Conservation (phyloP, 1,284 basidiomycete genomes). For the Trichosporon coremiiforme region DNA sequence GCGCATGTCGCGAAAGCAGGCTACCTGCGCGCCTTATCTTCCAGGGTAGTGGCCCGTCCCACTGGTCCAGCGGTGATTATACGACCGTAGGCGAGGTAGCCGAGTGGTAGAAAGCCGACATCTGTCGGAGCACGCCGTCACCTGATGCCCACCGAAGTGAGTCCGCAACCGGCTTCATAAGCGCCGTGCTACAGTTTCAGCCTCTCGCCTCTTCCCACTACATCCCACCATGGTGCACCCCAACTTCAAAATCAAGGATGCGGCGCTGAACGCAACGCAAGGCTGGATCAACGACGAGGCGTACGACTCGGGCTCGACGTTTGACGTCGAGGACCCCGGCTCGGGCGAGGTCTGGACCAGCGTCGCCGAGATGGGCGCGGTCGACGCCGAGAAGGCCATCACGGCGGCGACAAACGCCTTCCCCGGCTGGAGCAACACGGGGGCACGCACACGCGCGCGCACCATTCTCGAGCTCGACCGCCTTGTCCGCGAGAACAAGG, state of each 20-base stretch:
- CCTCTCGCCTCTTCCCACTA: not conserved
- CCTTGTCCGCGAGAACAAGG: constrained; percentile 34
- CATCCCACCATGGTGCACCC: constrained; percentile 28
- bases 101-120: constrained; percentile 4
- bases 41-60: not conserved
- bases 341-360: constrained; percentile 30
- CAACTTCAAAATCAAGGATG: constrained; percentile 31
- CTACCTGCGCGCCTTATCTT: not conserved
- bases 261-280: constrained; percentile 26
- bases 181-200: not conserved
- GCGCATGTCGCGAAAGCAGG: not conserved
- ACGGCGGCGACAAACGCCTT: constrained; percentile 32
- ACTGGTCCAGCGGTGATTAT: not conserved
- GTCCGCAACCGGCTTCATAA: not conserved
- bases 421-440: constrained; percentile 22
- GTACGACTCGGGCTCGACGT: constrained; percentile 23
- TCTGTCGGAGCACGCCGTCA: not conserved
- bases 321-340: constrained; percentile 30
- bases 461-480: constrained; percentile 32
- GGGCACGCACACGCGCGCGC: constrained; percentile 32
- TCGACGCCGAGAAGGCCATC: constrained; percentile 33
- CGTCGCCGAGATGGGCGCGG: constrained; percentile 27
- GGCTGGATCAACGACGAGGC: constrained; percentile 32
- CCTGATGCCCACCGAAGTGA: not conserved
- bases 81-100: constrained; percentile 11